phyloP scores from a whole-genome alignment of 345 rosid genomes.

The Salix udensis region DNA sequence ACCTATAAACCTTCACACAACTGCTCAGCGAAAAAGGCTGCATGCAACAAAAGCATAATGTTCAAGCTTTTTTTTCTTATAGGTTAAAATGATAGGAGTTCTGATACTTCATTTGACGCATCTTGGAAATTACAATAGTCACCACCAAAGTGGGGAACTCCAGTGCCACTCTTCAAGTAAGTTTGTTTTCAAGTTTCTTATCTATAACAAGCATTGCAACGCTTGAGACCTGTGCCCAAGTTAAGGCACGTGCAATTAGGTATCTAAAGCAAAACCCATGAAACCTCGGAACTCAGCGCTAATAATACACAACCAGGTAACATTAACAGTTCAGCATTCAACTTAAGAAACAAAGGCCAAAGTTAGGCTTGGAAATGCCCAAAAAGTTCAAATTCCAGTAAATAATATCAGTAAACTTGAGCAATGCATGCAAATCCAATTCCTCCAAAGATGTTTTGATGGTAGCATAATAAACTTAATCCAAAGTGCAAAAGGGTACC shows the following conservation, averaged over 20 bases:
- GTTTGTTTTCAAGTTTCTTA: background rate
- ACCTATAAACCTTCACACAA: background rate
- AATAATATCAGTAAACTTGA: background rate
- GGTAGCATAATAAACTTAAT: background rate
- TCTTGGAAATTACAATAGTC: background rate
- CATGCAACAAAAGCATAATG: background rate
- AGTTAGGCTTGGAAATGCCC: background rate
- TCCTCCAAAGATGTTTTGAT: background rate
- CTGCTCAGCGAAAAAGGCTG: background rate
- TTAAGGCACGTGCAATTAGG: background rate
- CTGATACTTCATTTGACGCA: background rate
- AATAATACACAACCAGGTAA: background rate
- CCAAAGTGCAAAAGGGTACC: constrained; percentile 37
- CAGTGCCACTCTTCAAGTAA: background rate
- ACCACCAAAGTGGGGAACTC: background rate
- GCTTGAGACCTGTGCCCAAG: background rate
- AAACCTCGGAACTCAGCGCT: background rate
- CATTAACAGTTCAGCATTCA: background rate
- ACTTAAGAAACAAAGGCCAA: background rate
- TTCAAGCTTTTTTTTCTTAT: background rate
- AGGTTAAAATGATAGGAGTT: background rate
- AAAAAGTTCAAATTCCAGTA: background rate
- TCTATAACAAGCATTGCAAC: background rate
- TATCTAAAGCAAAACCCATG: background rate
- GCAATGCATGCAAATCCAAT: background rate